Evolutionary conservation across 1,139 yeast species (phyloP), one percentile per base, ranked within the genome.

Genomic region (Blastobotrys apis): DNA sequence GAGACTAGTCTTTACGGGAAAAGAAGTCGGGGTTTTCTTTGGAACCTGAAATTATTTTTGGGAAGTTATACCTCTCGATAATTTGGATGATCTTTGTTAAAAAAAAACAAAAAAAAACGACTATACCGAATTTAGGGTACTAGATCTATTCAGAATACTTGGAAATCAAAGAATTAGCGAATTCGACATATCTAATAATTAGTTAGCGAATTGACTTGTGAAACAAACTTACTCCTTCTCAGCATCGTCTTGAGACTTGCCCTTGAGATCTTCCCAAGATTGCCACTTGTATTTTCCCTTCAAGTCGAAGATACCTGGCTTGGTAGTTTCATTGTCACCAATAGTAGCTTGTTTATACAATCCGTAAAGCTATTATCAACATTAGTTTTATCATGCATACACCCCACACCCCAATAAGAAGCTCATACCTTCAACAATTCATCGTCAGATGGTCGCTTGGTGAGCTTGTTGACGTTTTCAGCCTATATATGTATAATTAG

Each of bases 241-340:
- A 52, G 99, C 99, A 26, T 88, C 97, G 57, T 81, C 95, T 68
- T 84, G 85, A 43, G 87, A 68, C 49, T 77, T 77, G 47, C 97
- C 98, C 72, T 86, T 83, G 60, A 82, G 73, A 58, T 81, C 81
- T 61, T 81, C 83, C 98, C 98, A 92, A 15, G 97, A 77, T 66
- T 87, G 90, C 97, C 97, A 92, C 77, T 92, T 92, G 78, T 85
- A 85, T 71, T 92, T 90, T 58, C 92, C 97, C 74, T 84, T 85
- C 71, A 92, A 77, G 71, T 90, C 95, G 67, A 90, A 86, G 53
- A 85, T 71, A 53, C 96, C 94, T 48, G 72, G 82, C 68, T 84
- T 84, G 49, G 79, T 71, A 50, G 94, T 84, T 66, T 74, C 76
- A 74, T 85, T 85, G 77, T 92, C 98, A 55, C 98, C 98, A 48